Conservation (phyloP, 2,329 filamentous ascomycete species). For the Pyrenophora graminea region DNA sequence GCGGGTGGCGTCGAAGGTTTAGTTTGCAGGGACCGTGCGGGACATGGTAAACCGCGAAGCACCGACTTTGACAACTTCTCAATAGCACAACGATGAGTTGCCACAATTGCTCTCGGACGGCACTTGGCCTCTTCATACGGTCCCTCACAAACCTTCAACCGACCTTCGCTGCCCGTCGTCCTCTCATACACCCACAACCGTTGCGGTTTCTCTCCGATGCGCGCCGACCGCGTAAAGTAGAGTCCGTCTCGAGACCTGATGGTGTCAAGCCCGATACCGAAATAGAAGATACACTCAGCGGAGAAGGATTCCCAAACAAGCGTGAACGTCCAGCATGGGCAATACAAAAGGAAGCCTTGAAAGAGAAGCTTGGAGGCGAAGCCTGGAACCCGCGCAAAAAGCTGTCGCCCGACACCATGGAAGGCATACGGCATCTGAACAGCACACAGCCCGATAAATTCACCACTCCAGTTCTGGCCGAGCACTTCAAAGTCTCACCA, state of each 20-base stretch:
- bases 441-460: slow-evolving; percentile 76
- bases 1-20: slow-evolving; percentile 1
- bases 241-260: neutral
- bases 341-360: slow-evolving; percentile 73
- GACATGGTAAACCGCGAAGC: slow-evolving; percentile 13
- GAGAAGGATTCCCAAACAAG: slow-evolving; percentile 40
- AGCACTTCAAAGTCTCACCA: slow-evolving; percentile 81
- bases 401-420: slow-evolving; percentile 86
- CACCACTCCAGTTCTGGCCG: slow-evolving; percentile 72
- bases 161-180: slow-evolving; percentile 6
- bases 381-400: slow-evolving; percentile 83
- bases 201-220: slow-evolving; percentile 23
- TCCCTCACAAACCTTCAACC: slow-evolving; percentile 16
- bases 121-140: slow-evolving; percentile 29
- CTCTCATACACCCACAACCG: slow-evolving; percentile 6
- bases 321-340: slow-evolving; percentile 64
- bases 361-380: slow-evolving; percentile 75
- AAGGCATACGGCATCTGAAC: slow-evolving; percentile 85
- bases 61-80: neutral
- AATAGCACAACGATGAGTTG: slow-evolving; percentile 33
- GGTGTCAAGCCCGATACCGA: slow-evolving; percentile 10
- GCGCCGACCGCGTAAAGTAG: slow-evolving; percentile 5
- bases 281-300: slow-evolving; percentile 27
- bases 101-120: slow-evolving; percentile 28
- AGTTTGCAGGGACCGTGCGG: slow-evolving; percentile 19